Evolutionary conservation across 306 rosid genomes (phyloP).

Genomic region (Herpetospermum pedunculosum): DNA sequence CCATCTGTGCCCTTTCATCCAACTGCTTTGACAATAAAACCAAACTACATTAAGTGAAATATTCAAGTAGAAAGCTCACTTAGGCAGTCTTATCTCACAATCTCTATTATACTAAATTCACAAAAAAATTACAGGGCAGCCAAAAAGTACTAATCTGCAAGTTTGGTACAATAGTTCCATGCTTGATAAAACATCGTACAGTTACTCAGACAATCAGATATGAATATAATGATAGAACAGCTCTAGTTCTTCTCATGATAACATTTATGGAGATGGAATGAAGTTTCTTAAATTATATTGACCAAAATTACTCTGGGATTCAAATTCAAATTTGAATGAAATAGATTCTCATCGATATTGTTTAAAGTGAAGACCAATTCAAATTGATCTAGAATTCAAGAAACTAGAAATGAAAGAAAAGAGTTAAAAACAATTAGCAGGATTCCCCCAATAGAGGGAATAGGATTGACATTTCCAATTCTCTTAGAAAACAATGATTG

Average conservation of each 20-base stretch:
- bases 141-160: background rate
- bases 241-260: background rate
- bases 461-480: no score
- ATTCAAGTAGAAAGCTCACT: background rate
- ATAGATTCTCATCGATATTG: no score
- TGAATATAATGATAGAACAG: background rate
- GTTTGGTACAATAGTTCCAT: background rate
- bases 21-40: slow-evolving; percentile 11
- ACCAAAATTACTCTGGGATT: background rate
- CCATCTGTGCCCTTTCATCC: slow-evolving; percentile 31
- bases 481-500: no score
- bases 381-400: no score
- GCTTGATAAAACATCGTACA: background rate
- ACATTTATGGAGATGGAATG: background rate
- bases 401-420: no score
- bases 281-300: background rate
- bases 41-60: background rate
- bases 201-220: background rate
- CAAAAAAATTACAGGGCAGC: background rate
- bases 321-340: background rate
- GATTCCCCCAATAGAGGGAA: no score
- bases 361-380: no score
- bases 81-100: background rate
- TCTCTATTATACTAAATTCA: background rate
- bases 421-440: no score